Base-by-base conservation (phyloP, 805 yeast genomes). In the Candida ulmi region DNA sequence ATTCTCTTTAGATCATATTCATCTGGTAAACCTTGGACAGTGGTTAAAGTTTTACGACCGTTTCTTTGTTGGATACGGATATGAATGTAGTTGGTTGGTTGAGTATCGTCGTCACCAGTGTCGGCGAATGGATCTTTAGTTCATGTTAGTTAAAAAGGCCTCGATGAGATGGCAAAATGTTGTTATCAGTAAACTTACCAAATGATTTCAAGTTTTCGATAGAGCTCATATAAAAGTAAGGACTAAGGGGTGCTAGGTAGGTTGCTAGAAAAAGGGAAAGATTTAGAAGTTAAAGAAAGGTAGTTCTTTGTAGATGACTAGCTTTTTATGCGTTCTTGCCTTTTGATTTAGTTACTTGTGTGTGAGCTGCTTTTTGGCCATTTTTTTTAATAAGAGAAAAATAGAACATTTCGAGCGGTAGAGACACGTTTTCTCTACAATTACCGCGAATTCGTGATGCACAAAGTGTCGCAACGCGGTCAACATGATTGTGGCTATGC, bases 61-160 rank as follows among this genome's bases (percentile, higher is more conserved):
- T 93, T 91, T 76, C 99, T 91, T 74, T 91, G 99, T 72, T 91
- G 99, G 65, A 95, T 91, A 77, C 99, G 95, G 66, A 91, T 84
- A 70, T 90, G 99, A 68, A 91, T 87, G 72, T 90, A 88, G 74
- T 87, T 88, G 44, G 95, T 80, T 61, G 95, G 85, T 71, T 91
- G 91, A 56, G 95, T 84, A 68, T 91, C 96, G 72, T 93, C 95
- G 79, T 91, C 98, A 76, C 97, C 98, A 71, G 97, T 90, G 70
- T 91, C 99, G 82, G 98, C 97, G 82, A 91, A 91, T 49, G 99
- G 99, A 72, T 91, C 96, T 74, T 36, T 12, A 30, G 36, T 19
- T 24, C 9, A 11, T 15, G 39, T 37, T 42, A 39, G 40, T 39
- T 16, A 11, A 26, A 26, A 9, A 8, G 11, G 17, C 17, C 6